phyloP scores from a whole-genome alignment of 139 green algal species.

The Volvox reticuliferus region DNA sequence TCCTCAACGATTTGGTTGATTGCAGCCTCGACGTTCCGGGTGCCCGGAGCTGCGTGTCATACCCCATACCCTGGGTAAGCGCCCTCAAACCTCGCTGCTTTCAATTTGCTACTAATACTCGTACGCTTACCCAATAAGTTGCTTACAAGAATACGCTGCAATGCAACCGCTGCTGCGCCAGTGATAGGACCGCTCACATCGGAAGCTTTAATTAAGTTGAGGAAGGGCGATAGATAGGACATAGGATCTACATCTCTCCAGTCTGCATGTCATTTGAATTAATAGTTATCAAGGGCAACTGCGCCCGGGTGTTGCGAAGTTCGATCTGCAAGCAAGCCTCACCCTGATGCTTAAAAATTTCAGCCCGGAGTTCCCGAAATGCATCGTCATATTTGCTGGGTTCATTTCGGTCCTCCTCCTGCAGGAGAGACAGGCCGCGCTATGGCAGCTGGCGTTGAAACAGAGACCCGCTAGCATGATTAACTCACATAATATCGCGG shows the following conservation, averaged over 20 bases:
- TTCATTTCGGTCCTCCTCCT: conserved; percentile 90
- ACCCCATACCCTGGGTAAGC: not conserved
- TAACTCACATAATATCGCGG: conserved; percentile 72
- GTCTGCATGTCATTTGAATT: conserved; percentile 59
- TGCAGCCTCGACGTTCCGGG: conserved; percentile 66
- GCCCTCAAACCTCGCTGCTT: not conserved
- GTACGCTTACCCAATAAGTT: conserved; percentile 73
- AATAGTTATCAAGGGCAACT: not conserved
- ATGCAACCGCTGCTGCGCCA: conserved; percentile 83
- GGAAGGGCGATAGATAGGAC: conserved; percentile 92
- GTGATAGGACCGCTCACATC: conserved; percentile 95
- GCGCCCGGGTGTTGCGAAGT: conserved; percentile 16
- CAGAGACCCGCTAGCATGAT: not conserved
- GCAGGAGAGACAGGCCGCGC: not conserved
- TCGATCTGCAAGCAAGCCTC: conserved; percentile 45
- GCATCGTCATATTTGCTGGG: conserved; percentile 85
- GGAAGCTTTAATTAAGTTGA: conserved; percentile 89
- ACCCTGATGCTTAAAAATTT: conserved; percentile 85
- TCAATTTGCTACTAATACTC: not conserved
- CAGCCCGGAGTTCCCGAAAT: conserved; percentile 82
- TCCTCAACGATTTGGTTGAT: conserved; percentile 91
- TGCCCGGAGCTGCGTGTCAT: conserved; percentile 53
- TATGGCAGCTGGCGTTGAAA: not conserved
- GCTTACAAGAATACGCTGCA: conserved; percentile 84
- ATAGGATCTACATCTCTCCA: conserved; percentile 83